A percentile compares a stretch with the other conserved stretches of the same genome.
Evolutionary conservation across 768 basidiomycete species (phyloP).

Genomic region (Boletus rex-veris): DNA sequence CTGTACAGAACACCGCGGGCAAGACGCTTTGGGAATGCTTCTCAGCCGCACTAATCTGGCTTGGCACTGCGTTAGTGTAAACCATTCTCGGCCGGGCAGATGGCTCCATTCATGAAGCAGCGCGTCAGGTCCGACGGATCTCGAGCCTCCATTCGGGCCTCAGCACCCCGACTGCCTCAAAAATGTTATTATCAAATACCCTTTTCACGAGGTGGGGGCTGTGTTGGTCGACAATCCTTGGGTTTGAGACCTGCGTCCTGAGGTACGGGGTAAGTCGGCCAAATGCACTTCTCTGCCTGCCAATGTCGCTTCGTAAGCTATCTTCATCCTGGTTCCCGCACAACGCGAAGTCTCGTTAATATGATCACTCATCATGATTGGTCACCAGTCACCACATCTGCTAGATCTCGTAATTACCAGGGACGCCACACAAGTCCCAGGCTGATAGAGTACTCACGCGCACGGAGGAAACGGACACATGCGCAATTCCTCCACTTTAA

Average conservation of each 20-base stretch:
- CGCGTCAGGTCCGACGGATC: constrained; percentile 15
- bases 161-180: constrained; percentile 20
- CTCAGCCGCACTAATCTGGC: constrained; percentile 27
- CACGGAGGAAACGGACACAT: constrained; percentile 24
- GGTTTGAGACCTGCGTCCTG: not conserved
- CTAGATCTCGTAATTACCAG: constrained; percentile 24
- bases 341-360: constrained; percentile 18
- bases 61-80: constrained; percentile 18
- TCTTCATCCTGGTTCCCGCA: constrained; percentile 13
- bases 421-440: constrained; percentile 16
- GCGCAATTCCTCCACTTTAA: constrained; percentile 16
- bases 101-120: constrained; percentile 11
- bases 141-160: constrained; percentile 17
- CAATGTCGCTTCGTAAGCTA: constrained; percentile 15
- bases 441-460: constrained; percentile 16
- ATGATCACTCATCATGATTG: constrained; percentile 17
- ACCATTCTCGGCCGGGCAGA: constrained; percentile 18
- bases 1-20: constrained; percentile 1
- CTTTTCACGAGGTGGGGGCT: constrained; percentile 9
- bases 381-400: constrained; percentile 23
- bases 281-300: constrained; percentile 6
- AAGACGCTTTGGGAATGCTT: constrained; percentile 13
- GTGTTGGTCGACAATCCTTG: constrained; percentile 13
- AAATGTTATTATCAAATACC: constrained; percentile 20
- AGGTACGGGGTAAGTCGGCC: constrained; percentile 8